A percentile compares a stretch with the other conserved stretches of the same genome.
Evolutionary conservation across 2,329 filamentous ascomycete species (phyloP).

Genomic region (Diaporthe australafricana): DNA sequence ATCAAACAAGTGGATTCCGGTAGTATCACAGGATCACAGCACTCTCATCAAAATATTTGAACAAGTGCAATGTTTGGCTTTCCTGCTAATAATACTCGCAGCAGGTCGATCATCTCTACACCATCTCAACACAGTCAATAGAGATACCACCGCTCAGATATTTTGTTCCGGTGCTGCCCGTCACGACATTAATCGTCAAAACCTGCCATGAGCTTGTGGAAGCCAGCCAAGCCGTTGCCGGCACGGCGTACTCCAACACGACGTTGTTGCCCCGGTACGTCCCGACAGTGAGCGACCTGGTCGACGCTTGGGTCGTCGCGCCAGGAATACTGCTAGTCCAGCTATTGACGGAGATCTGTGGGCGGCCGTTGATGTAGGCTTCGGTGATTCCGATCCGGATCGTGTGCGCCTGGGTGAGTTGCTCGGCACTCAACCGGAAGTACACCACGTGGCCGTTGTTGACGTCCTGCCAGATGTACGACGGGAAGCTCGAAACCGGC

Average conservation of each 20-base stretch:
- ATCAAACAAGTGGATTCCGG: no score
- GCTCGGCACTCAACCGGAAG: slow-evolving; percentile 48
- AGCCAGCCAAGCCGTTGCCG: slow-evolving; percentile 43
- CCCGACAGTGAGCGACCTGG: slow-evolving; percentile 48
- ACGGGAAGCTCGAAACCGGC: slow-evolving; percentile 49
- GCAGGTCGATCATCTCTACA: background rate
- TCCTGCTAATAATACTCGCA: no score
- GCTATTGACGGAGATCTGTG: slow-evolving; percentile 46
- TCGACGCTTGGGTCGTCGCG: slow-evolving; percentile 45
- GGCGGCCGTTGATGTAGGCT: slow-evolving; percentile 47
- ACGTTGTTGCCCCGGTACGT: slow-evolving; percentile 48
- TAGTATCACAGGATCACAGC: no score
- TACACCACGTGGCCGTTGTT: slow-evolving; percentile 56
- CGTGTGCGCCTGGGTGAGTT: slow-evolving; percentile 43
- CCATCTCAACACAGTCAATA: slow-evolving; percentile 45
- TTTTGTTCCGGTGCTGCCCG: slow-evolving; percentile 43
- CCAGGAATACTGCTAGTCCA: slow-evolving; percentile 44
- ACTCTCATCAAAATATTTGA: no score
- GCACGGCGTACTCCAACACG: slow-evolving; percentile 45
- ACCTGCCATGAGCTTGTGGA: slow-evolving; percentile 45
- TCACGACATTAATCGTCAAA: slow-evolving; percentile 46
- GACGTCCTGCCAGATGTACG: slow-evolving; percentile 55
- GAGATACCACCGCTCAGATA: slow-evolving; percentile 47
- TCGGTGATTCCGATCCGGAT: slow-evolving; percentile 48
- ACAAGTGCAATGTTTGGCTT: no score